Evolutionary conservation across 2,329 filamentous ascomycete genomes (phyloP).

Genomic region (Verticillium nonalfalfae): DNA sequence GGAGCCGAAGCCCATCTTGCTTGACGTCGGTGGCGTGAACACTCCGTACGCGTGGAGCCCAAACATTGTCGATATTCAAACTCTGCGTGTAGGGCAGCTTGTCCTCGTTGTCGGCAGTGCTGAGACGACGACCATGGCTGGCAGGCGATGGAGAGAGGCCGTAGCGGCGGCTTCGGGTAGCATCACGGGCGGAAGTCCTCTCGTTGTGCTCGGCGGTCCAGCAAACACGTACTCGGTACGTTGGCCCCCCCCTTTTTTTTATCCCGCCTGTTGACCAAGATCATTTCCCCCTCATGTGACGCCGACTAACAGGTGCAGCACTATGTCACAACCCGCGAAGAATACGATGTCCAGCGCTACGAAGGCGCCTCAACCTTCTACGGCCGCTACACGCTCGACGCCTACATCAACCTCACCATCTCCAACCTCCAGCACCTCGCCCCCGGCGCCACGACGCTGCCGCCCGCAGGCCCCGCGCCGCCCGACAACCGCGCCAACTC

Average conservation of each 20-base stretch:
- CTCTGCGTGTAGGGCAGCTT: conserved; percentile 76
- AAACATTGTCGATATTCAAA: conserved; percentile 85
- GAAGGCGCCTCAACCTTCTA: conserved; percentile 92
- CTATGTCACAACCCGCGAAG: conserved; percentile 72
- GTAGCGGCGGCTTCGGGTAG: conserved; percentile 45
- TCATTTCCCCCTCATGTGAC: background rate
- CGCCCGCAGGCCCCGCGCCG: conserved; percentile 54
- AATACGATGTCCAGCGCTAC: conserved; percentile 81
- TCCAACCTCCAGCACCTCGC: conserved; percentile 62
- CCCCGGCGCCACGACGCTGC: conserved; percentile 33
- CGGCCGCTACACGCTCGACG: conserved; percentile 74
- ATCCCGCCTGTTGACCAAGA: background rate
- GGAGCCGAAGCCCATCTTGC: conserved; percentile 72
- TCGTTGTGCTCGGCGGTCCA: conserved; percentile 83
- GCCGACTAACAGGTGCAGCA: conserved; percentile 31
- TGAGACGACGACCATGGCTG: conserved; percentile 89
- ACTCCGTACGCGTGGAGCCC: conserved; percentile 82
- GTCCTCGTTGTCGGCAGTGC: conserved; percentile 79
- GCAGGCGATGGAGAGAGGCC: conserved; percentile 75
- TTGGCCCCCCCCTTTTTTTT: background rate
- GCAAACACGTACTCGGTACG: conserved; percentile 73
- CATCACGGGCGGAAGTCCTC: conserved; percentile 45
- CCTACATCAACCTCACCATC: conserved; percentile 83
- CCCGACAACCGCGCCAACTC: conserved; percentile 74
- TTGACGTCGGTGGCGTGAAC: conserved; percentile 79